Evolutionary conservation across 805 yeast genomes (phyloP), one percentile per base, ranked within the genome.

Genomic region (Teunomyces aglyptinius): DNA sequence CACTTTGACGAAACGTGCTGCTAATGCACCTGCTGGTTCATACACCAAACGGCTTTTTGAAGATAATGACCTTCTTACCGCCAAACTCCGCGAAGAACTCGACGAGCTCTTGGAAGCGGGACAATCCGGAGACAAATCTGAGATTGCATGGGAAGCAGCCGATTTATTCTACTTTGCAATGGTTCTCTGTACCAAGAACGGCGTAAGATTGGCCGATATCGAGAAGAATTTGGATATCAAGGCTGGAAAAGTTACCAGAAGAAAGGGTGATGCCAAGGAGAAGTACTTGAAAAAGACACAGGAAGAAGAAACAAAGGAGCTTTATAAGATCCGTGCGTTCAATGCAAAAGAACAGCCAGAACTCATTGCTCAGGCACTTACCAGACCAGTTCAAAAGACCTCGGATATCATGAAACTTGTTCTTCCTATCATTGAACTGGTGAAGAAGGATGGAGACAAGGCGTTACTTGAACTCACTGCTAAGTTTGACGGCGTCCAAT

Each of bases 61-160:
- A 43, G 98, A 94, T 67, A 82, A 81, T 34, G 76, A 74, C 20
- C 73, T 94, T 43, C 76, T 94, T 55, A 73, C 77, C 47, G 97
- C 98, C 20, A 89, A 94, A 74, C 85, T 94, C 68, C 82, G 83
- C 65, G 99, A 94, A 70, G 99, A 94, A 68, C 95, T 97, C 38
- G 97, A 92, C 59, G 99, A 94, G 67, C 79, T 94, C 51, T 82
- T 90, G 27, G 97, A 90, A 48, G 98, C 99, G 13, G 75, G 74
- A 11, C 51, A 59, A 57, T 47, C 58, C 24, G 55, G 54, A 10
- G 60, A 59, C 41, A 55, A 59, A 28, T 45, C 51, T 16, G 73
- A 92, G 47, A 78, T 89, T 45, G 86, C 98, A 0, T 94, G 97
- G 97, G 99, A 94, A 70, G 92, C 96, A 44, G 99, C 99, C 6